Percentiles rank a stretch among this genome's conserved stretches.
phyloP scores from a whole-genome alignment of 2,329 filamentous ascomycete species.

The Colletotrichum ledebouriae region DNA sequence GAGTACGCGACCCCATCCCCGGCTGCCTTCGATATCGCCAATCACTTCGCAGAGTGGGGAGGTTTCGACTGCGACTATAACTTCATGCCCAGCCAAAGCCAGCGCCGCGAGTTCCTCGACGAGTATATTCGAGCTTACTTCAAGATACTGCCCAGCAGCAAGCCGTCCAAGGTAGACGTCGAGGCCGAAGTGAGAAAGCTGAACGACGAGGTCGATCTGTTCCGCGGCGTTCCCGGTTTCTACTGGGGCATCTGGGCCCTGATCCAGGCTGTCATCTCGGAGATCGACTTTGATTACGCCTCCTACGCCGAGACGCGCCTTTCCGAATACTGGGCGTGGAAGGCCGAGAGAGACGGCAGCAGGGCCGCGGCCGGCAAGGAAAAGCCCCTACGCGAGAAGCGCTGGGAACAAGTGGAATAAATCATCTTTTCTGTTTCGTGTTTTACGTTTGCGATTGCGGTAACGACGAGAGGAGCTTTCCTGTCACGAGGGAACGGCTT shows the following conservation, averaged over 20 bases:
- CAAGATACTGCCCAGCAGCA: constrained; percentile 60
- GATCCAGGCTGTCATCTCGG: constrained; percentile 93
- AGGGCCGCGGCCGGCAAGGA: constrained; percentile 66
- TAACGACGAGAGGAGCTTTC: background rate
- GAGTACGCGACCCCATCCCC: constrained; percentile 96
- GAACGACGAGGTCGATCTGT: constrained; percentile 85
- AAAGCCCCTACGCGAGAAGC: constrained; percentile 80
- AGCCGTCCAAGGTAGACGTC: constrained; percentile 57
- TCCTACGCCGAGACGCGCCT: constrained; percentile 88
- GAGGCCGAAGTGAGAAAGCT: constrained; percentile 77
- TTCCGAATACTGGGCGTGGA: constrained; percentile 94
- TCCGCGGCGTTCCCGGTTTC: constrained; percentile 90
- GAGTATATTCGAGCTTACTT: constrained; percentile 87
- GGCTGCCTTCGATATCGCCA: constrained; percentile 95
- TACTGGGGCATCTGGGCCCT: constrained; percentile 95
- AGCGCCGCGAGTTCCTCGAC: constrained; percentile 83
- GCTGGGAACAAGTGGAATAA: constrained; percentile 75
- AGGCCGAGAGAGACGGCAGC: constrained; percentile 77
- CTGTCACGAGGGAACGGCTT: background rate
- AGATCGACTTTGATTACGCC: constrained; percentile 97
- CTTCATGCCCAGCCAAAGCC: constrained; percentile 81
- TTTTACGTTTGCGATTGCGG: too few species aligned
- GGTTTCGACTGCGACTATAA: constrained; percentile 95
- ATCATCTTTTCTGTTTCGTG: too few species aligned
- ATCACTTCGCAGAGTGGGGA: constrained; percentile 98